Conservation (phyloP, 108 stramenopile species). For the Cyclostephanos tholiformis region DNA sequence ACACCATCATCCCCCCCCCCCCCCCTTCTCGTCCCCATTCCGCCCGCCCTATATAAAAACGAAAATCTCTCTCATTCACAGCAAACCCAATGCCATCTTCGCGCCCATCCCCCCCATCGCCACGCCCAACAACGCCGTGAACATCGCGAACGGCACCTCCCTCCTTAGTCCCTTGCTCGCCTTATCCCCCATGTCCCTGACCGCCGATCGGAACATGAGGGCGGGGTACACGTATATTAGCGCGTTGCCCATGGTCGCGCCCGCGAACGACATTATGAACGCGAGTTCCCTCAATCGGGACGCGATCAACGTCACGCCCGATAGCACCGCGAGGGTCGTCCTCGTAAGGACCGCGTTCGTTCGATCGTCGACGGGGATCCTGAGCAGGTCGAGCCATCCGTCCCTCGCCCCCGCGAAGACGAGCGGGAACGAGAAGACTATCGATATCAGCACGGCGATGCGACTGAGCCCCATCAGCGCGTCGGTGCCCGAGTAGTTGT, state of each 20-base stretch:
- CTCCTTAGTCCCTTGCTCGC: conserved; percentile 51
- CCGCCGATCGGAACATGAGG: conserved; percentile 76
- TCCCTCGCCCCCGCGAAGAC: conserved; percentile 80
- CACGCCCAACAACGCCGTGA: conserved; percentile 53
- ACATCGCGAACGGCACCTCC: conserved; percentile 60
- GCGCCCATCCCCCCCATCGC: conserved; percentile 57
- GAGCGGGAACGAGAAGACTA: conserved; percentile 92
- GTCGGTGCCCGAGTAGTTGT: conserved; percentile 87
- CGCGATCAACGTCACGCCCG: conserved; percentile 62
- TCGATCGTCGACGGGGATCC: conserved; percentile 45
- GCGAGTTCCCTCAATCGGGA: conserved; percentile 71
- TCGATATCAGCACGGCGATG: conserved; percentile 78
- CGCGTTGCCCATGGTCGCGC: conserved; percentile 87
- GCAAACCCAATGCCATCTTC: conserved; percentile 56
- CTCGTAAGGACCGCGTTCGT: conserved; percentile 49
- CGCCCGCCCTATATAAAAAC: no score
- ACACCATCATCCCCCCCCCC: no score
- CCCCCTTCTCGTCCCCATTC: no score
- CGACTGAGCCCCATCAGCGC: conserved; percentile 70
- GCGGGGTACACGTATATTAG: conserved; percentile 92
- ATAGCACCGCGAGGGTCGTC: conserved; percentile 53
- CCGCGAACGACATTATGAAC: conserved; percentile 83
- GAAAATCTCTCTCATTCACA: no score
- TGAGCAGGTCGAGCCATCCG: conserved; percentile 73
- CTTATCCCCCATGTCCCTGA: conserved; percentile 59